Evolutionary conservation across 495 filamentous ascomycete species (phyloP), one percentile per base, ranked within the genome.

Genomic region (Xylaria acuta): DNA sequence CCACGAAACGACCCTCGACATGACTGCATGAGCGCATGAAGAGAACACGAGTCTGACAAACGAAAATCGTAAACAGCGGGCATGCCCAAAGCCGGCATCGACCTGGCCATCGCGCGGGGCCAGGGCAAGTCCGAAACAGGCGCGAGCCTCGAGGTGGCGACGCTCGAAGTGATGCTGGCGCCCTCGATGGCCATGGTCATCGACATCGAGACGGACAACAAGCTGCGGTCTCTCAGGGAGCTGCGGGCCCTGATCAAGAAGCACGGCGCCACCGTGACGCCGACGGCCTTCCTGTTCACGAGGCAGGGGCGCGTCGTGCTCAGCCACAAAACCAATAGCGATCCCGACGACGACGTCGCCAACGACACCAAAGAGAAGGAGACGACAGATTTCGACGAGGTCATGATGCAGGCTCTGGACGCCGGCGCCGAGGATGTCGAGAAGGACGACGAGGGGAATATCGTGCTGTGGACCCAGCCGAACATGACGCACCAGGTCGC

Each of bases 341-440:
- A 91, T 66, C 95, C 97, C 78, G 87, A 95, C 6, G 88, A 91
- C 32, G 84, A 88, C 49, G 91, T 91, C 75, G 88, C 88, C 9
- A 54, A 25, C 38, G 86, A 92, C 2, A 30, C n/a, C 11, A 14
- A 90, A 12, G 49, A 5, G 49, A n/a, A 16, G 3, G 49, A 89
- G 11, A 88, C 88, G 49, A 80, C 92, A 22, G 83, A 72, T 41
- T 83, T 89, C n/a, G 94, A 97, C 68, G 88, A 92, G 30, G 88
- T 93, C 51, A 82, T 98, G 73, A 96, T 97, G 73, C 86, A 90
- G 45, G 94, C 92, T 8, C 88, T 98, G 51, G 95, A 99, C 70
- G 91, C 90, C 25, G 95, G 94, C 18, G 94, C 92, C 8, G 89
- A 92, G 70, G 96, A 98, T 77, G 87, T 97, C 3, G 88, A 92